Evolutionary conservation across 2,329 filamentous ascomycete species (phyloP).

Genomic region (Penicillium sp.): DNA sequence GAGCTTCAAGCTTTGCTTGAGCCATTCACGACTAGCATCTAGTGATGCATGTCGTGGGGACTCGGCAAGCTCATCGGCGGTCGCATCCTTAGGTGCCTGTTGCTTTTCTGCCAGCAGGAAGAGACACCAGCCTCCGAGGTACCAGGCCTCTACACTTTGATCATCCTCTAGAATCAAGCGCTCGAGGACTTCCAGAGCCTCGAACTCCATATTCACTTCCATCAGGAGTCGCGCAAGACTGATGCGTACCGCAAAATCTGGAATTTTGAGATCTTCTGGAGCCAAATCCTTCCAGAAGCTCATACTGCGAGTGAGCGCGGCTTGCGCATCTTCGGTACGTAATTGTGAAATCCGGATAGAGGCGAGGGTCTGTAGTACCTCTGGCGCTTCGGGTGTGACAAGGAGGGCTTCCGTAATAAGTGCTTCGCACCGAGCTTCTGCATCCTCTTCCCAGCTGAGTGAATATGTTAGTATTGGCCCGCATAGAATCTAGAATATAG

Average conservation of each 20-base stretch:
- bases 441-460: conserved; percentile 73
- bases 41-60: conserved; percentile 63
- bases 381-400: conserved; percentile 75
- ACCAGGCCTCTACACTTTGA: conserved; percentile 92
- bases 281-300: conserved; percentile 79
- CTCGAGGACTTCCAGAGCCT: conserved; percentile 82
- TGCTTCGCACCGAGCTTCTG: conserved; percentile 81
- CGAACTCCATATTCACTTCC: conserved; percentile 82
- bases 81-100: conserved; percentile 40
- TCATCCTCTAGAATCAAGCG: conserved; percentile 85
- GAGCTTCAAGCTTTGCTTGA: conserved; percentile 76
- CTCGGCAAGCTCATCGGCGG: conserved; percentile 39
- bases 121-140: conserved; percentile 91
- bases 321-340: conserved; percentile 73
- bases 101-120: conserved; percentile 62
- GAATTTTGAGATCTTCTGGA: conserved; percentile 68
- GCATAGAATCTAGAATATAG: neutral
- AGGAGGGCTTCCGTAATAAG: conserved; percentile 88
- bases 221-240: conserved; percentile 82
- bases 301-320: conserved; percentile 75
- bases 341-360: conserved; percentile 90
- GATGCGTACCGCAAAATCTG: conserved; percentile 83
- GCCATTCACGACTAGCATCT: conserved; percentile 76
- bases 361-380: conserved; percentile 93
- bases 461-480: conserved; percentile 14